phyloP scores from a whole-genome alignment of 2,329 filamentous ascomycete species.

The Raffaelea albimanens region DNA sequence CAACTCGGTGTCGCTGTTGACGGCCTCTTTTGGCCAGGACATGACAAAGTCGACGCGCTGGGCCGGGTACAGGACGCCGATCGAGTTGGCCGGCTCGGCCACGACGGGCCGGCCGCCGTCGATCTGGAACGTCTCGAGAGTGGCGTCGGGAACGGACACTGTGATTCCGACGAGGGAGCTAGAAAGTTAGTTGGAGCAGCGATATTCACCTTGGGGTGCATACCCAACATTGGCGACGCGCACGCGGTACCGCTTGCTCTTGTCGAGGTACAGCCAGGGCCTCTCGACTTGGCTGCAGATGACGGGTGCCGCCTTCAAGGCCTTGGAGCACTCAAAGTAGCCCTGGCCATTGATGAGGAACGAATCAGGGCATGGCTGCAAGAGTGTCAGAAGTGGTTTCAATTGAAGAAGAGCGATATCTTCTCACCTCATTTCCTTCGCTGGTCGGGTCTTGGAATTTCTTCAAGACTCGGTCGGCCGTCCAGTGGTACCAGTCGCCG shows the following conservation, averaged over 20 bases:
- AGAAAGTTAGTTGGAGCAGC: neutral
- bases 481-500: slow-evolving; percentile 49
- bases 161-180: slow-evolving; percentile 15
- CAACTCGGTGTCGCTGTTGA: slow-evolving; percentile 2
- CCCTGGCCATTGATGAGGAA: slow-evolving; percentile 37
- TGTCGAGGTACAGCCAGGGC: slow-evolving; percentile 12
- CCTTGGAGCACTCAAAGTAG: slow-evolving; percentile 33
- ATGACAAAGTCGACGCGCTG: slow-evolving; percentile 14
- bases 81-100: slow-evolving; percentile 3
- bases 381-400: no score
- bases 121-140: slow-evolving; percentile 12
- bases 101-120: slow-evolving; percentile 15
- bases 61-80: slow-evolving; percentile 15
- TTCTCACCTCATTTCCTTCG: slow-evolving; percentile 8
- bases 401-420: no score
- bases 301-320: slow-evolving; percentile 31
- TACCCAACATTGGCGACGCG: slow-evolving; percentile 16
- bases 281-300: slow-evolving; percentile 25
- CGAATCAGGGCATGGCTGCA: slow-evolving; percentile 37
- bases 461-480: slow-evolving; percentile 2
- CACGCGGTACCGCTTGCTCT: slow-evolving; percentile 12
- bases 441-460: slow-evolving; percentile 7
- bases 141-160: slow-evolving; percentile 10
- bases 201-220: neutral
- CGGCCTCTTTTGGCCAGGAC: slow-evolving; percentile 9